Base-by-base conservation (phyloP, 2,329 filamentous ascomycete species). In the Penicillium sp. region DNA sequence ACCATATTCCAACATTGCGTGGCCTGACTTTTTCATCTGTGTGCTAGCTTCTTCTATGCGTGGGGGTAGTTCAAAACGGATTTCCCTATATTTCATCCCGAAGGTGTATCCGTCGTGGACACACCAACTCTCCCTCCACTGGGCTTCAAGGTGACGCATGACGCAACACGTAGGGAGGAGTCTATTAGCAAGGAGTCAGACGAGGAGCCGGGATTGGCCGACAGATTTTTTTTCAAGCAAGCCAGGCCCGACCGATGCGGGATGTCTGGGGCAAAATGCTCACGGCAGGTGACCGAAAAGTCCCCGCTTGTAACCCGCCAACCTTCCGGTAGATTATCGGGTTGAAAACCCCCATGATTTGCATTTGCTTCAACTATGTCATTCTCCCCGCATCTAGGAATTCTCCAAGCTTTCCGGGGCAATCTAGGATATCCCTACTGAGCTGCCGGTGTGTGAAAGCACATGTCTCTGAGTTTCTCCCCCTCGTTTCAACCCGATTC, bases 221-320 rank as follows among this genome's bases (percentile, higher is more conserved):
- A 45, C 42, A 45, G 24, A 45, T 14, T 45, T 45, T 45, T 45
- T 45, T 45, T 26, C 16, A 13, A 26, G 42, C 26, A 45, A 45
- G 28, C 28, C 42, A 31, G 24, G n/a, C 42, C 42, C 42, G 42
- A 45, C 42, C 26, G 28, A 45, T 45, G 42, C 42, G 42, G 42
- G 26, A 45, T 45, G 26, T 45, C 42, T 45, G 42, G 42, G 42
- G 42, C 42, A 45, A 45, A 45, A 39, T 40, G 18, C 31, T 46
- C 18, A 28, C 49, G 49, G 49, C 42, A 33, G 48, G 14, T 52
- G 49, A 52, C 49, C 49, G 40, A 45, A 46, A 11, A 51, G 44
- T 40, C 49, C 49, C 49, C 49, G 44, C 49, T 36, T 42, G 24
- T 16, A 52, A 52, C 49, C 49, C 42, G 42, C 29, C 13, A 21